Percentiles rank a stretch among this genome's conserved stretches.
These are phyloP conservation scores for Boletus pseudopeckii DNA, from an alignment of 768 basidiomycete genomes.

Conservation along the genomic window DNA sequence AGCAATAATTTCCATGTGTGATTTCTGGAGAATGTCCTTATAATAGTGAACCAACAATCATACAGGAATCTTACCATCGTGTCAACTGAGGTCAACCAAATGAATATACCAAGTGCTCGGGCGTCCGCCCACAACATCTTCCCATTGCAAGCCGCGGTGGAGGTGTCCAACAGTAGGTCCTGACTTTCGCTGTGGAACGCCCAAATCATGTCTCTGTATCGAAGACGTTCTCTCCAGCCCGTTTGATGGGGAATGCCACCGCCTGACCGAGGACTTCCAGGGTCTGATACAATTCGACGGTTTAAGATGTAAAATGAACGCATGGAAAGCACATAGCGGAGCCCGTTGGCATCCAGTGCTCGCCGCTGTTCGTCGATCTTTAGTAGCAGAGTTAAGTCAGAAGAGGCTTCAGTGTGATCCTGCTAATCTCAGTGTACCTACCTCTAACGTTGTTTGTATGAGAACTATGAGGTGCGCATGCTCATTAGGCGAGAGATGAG, in stretches of 20 bases:
- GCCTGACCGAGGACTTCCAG: conserved; percentile 44
- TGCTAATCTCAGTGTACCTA: conserved; percentile 28
- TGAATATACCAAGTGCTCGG: conserved; percentile 75
- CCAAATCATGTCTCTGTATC: conserved; percentile 95
- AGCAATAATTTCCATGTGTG: conserved; percentile 83
- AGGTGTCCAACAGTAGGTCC: conserved; percentile 71
- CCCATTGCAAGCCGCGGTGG: conserved; percentile 66
- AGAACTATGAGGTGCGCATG: conserved; percentile 80
- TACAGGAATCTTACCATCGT: conserved; percentile 55
- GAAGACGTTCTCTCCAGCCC: conserved; percentile 69
- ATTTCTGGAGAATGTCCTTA: conserved; percentile 46
- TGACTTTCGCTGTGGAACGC: conserved; percentile 96
- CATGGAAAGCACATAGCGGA: conserved; percentile 91
- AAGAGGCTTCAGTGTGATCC: background rate
- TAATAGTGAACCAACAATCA: background rate
- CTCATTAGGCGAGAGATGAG: conserved; percentile 75
- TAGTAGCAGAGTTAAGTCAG: background rate
- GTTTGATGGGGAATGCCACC: conserved; percentile 42
- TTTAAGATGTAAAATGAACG: conserved; percentile 88
- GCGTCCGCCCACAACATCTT: conserved; percentile 93
- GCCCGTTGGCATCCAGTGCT: conserved; percentile 87
- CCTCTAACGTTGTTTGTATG: conserved; percentile 85
- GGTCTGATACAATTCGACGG: conserved; percentile 49
- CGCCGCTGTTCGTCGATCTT: conserved; percentile 89
- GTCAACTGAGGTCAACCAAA: conserved; percentile 84